Conservation (phyloP, 345 rosid genomes). For the Murraya koenigii region DNA sequence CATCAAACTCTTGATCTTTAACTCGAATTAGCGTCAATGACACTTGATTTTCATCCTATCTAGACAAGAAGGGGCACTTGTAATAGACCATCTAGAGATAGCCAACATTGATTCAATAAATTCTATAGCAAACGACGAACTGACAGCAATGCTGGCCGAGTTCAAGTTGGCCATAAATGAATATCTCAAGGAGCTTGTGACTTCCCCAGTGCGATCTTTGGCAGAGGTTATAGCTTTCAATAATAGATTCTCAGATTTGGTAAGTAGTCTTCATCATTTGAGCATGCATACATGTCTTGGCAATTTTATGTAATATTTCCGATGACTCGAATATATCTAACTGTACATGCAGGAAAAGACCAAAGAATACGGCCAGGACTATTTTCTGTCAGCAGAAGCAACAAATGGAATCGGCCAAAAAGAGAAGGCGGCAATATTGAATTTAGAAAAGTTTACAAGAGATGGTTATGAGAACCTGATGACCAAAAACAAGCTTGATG, state of each 20-base stretch:
- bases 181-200: slow-evolving; percentile 41
- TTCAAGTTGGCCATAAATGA: slow-evolving; percentile 50
- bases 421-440: slow-evolving; percentile 26
- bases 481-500: slow-evolving; percentile 46
- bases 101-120: neutral
- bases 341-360: slow-evolving; percentile 27
- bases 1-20: neutral
- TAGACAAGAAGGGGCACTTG: slow-evolving; percentile 33
- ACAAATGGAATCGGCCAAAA: slow-evolving; percentile 23
- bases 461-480: slow-evolving; percentile 59
- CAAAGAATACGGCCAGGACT: slow-evolving; percentile 28
- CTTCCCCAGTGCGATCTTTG: slow-evolving; percentile 50
- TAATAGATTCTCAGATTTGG: slow-evolving; percentile 39
- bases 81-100: slow-evolving; percentile 26
- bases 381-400: slow-evolving; percentile 17
- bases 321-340: neutral
- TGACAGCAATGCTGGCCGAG: slow-evolving; percentile 34
- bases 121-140: neutral
- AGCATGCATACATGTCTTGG: neutral
- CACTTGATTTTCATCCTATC: neutral
- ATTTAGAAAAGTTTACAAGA: slow-evolving; percentile 27
- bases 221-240: slow-evolving; percentile 61
- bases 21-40: neutral
- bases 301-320: neutral
- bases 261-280: neutral